Evolutionary conservation across 83 land plant species (phyloP), one percentile per base, ranked within the genome.

Genomic region (Thuja plicata): DNA sequence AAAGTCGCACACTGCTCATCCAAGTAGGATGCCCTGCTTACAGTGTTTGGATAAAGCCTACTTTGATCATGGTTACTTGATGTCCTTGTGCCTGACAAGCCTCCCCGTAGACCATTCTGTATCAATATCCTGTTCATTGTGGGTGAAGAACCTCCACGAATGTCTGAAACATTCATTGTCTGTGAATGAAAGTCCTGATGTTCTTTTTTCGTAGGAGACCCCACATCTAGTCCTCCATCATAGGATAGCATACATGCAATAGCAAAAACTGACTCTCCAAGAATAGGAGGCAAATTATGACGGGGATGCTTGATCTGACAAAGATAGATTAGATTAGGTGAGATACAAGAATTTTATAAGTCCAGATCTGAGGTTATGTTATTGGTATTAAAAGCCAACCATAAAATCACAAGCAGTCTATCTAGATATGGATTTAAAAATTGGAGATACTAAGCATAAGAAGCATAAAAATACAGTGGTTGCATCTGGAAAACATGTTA

Each of bases 241-340:
- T 89, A 94, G 1, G 99, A 97, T 19, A 98, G 94, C 87, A 98
- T 78, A 86, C 93, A 93, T 9, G 96, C 94, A 87, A 95, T 92
- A 1, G 97, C 94, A 88, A 93, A 90, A 46, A 98, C 88, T 15
- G 98, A 94, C 34, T 93, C 94, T 17, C 92, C 93, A 54, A 98
- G 97, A 71, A 88, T 90, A 32, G 93, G 91, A 66, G 99, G 99
- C 57, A 98, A 92, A 81, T 84, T 92, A 34, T 81, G 8, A 21
- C 88, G 91, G 54, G 99, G 99, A 89, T 95, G 87, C 62, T 86
- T 94, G 37, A 94, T 94, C 99, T 97, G 91, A 57, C 89, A 62
- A 84, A 21, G 41, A 84, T 62, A 21, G 34, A 76, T 66, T 41
- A 55, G 73, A 24, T 54, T 89, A 24, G 12, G 71, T 54, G 38